Evolutionary conservation across 2,329 filamentous ascomycete genomes (phyloP).

Genomic region (Aspergillus proliferans): DNA sequence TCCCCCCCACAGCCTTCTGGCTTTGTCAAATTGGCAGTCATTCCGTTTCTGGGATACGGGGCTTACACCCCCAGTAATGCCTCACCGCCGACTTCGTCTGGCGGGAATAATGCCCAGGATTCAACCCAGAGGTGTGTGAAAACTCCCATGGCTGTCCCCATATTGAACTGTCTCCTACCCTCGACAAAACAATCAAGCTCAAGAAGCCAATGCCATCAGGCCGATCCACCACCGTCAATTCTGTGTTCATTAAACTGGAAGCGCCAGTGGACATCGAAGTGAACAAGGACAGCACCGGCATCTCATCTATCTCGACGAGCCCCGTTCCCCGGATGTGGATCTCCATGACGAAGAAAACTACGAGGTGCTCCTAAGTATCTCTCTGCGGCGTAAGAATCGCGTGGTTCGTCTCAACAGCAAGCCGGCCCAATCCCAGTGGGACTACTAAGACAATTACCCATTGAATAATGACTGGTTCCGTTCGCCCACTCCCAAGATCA

Average conservation of each 20-base stretch:
- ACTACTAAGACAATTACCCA: not conserved
- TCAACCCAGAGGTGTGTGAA: too few relatives aligned
- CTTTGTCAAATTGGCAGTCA: too few relatives aligned
- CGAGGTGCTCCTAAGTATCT: not conserved
- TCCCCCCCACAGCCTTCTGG: too few relatives aligned
- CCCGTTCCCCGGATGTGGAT: not conserved
- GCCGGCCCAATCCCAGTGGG: not conserved
- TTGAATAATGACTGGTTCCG: not conserved
- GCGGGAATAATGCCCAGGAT: too few relatives aligned
- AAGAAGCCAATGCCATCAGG: too few relatives aligned
- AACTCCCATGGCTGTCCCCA: too few relatives aligned
- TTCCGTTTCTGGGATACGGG: too few relatives aligned
- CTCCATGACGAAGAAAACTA: not conserved
- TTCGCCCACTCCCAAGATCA: not conserved
- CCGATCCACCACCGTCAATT: too few relatives aligned
- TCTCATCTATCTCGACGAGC: not conserved
- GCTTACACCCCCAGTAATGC: too few relatives aligned
- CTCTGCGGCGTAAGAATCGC: not conserved
- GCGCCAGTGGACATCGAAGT: not conserved
- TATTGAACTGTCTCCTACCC: too few relatives aligned
- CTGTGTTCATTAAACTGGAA: not conserved
- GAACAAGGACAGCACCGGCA: not conserved
- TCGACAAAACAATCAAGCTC: too few relatives aligned
- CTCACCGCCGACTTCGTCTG: too few relatives aligned
- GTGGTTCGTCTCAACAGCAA: not conserved